Evolutionary conservation across 2,329 filamentous ascomycete genomes (phyloP), one percentile per base, ranked within the genome.

Genomic region (Paecilomyces dactylethromorphus): DNA sequence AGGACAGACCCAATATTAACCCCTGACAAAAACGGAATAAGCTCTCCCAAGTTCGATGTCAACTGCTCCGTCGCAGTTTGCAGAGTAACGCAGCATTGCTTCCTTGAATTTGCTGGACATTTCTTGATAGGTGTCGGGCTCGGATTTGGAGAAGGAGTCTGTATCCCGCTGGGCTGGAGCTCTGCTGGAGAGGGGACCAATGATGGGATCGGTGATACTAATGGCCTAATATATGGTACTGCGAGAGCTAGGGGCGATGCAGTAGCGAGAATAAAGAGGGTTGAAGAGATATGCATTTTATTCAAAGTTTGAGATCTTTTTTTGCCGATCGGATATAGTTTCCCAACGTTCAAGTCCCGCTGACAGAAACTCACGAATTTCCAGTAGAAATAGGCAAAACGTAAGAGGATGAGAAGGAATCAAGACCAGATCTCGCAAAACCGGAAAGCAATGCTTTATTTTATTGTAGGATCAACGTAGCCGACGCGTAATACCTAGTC

Each of bases 221-320:
- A 15, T 15, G 21, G 10, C 11, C 15, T 51, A 45, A 7, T 26
- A 54, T 32, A n/a, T 33, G 51, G 58, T 50, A 24, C 58, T 21
- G 58, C 58, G 50, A 31, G 15, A 21, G 58, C 55, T 13, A 57
- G 39, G 12, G 58, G 35, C 1, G 56, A 33, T 1, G 39, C 21
- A 2, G n/a, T 26, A 6, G 51, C 52, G 53, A 59, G 58, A 45
- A 55, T 32, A 31, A 61, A 53, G 3, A 50, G 55, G 24, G 54
- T 35, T 12, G 59, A 53, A 35, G 52, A 26, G 21, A 59, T 13
- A 18, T 54, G 52, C 59, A 60, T 60, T 52, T 58, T 56, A 29
- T 10, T 18, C 4, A 21, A 39, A 13, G 2, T 39, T n/a, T 13
- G 11, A 13, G 5, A 4, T 13, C 13, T 12, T 33, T 33, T 10